Evolutionary conservation across 2,329 filamentous ascomycete species (phyloP).

Genomic region (Claviceps lovelessii): DNA sequence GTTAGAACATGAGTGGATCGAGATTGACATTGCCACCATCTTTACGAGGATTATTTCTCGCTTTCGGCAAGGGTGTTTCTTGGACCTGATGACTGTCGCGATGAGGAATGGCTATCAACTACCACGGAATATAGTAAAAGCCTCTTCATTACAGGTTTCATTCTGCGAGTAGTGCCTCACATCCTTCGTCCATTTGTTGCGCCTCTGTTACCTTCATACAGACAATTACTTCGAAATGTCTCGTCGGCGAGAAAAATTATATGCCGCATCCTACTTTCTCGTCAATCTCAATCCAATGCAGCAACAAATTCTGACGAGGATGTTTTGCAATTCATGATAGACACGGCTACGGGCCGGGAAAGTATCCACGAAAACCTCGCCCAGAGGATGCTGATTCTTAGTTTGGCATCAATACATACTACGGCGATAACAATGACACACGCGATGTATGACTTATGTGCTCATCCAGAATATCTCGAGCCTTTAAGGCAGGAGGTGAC

Average conservation of each 20-base stretch:
- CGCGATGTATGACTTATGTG: slow-evolving; percentile 24
- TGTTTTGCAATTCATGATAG: slow-evolving; percentile 29
- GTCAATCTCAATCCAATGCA: neutral
- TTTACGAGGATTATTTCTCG: slow-evolving; percentile 10
- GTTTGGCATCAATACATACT: slow-evolving; percentile 38
- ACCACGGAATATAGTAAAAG: slow-evolving; percentile 14
- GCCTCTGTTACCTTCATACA: slow-evolving; percentile 3
- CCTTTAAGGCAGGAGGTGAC: slow-evolving; percentile 28
- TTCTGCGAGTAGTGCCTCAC: slow-evolving; percentile 5
- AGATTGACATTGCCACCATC: neutral
- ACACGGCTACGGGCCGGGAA: slow-evolving; percentile 14
- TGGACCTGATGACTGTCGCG: slow-evolving; percentile 14
- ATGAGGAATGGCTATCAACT: slow-evolving; percentile 15
- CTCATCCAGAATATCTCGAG: slow-evolving; percentile 24
- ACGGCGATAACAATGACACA: slow-evolving; percentile 23
- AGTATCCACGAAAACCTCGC: slow-evolving; percentile 40
- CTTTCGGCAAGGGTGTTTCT: slow-evolving; percentile 17
- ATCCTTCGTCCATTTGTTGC: slow-evolving; percentile 3
- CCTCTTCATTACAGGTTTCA: slow-evolving; percentile 5
- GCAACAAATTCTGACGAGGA: neutral
- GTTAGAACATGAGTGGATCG: neutral
- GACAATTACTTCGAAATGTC: neutral
- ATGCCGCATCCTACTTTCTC: neutral
- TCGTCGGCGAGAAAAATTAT: neutral
- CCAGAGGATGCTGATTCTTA: slow-evolving; percentile 56